These are phyloP conservation scores for Dendrobium officinale DNA, from an alignment of 106 monocot genomes.

Conservation along the genomic window DNA sequence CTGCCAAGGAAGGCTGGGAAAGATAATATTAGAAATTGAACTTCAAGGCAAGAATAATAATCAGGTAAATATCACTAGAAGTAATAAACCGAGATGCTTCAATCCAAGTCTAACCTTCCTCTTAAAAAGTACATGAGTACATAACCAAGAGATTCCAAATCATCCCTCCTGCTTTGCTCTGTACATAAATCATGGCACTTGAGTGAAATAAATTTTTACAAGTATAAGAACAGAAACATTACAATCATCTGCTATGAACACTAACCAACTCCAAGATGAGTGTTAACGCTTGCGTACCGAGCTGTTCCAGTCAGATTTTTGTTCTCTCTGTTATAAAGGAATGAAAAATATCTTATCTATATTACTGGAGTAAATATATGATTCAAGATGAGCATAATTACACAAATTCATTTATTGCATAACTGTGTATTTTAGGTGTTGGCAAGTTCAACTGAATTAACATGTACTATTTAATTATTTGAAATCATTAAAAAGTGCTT, in stretches of 20 bases:
- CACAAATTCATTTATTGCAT: too few species aligned
- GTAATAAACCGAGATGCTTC: not conserved
- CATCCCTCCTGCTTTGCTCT: conserved; percentile 44
- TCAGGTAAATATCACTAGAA: not conserved
- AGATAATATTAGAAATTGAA: not conserved
- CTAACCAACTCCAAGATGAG: conserved; percentile 14
- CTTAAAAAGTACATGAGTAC: conserved; percentile 40
- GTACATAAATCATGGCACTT: not conserved
- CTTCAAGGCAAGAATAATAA: not conserved
- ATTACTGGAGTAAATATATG: not conserved
- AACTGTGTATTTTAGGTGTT: too few species aligned
- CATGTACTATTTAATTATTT: too few species aligned
- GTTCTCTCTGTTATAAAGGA: conserved; percentile 10
- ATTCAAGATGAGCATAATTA: not conserved
- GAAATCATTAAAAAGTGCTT: too few species aligned
- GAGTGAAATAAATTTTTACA: not conserved
- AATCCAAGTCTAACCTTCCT: conserved; percentile 20
- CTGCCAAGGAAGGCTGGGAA: conserved; percentile 41
- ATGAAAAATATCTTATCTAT: not conserved
- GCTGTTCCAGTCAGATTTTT: conserved; percentile 21
- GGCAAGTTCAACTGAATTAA: too few species aligned
- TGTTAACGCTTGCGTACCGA: conserved; percentile 14
- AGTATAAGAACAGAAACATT: not conserved
- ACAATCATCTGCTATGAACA: not conserved
- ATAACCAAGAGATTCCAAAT: conserved; percentile 41